Base-by-base conservation (phyloP, 2,329 filamentous ascomycete genomes). In the Tricladium varicosporioides region DNA sequence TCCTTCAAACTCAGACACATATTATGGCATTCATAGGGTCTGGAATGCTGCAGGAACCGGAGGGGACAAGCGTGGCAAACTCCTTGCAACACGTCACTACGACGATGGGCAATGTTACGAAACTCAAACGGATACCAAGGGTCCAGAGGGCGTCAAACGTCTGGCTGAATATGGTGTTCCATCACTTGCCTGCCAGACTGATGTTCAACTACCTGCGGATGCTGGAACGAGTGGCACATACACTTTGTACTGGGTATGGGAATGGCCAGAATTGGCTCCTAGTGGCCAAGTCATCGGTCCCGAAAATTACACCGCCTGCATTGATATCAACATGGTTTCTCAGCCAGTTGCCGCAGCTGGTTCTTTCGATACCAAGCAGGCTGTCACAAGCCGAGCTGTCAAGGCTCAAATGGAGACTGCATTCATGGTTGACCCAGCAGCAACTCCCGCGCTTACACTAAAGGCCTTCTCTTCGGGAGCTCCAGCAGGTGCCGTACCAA, bases 211-310 rank as follows among this genome's bases (percentile, higher is more conserved):
- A 13, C 94, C 94, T 0, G 69, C 77, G 5, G 81, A 88, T 64
- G 76, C 84, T 48, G 72, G 80, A n/a, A 72, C 78, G 9, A 84
- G 85, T 46, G 81, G 85, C 31, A 80, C 80, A 27, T 90, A 92
- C 71, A 93, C 91, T 2, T 75, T 96, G 51, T 96, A 96, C 78
- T 97, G 93, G 93, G 87, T 97, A 47, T 97, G 94, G 94, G 88
- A 96, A 72, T 99, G 92, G 91, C 87, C 88, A 2, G 86, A 69
- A 73, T 75, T 66, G 66, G 5, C 58, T 70, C 8, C 67, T 42
- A 72, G 70, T 60, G 74, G 71, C 58, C 73, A 80, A 9, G 74
- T 74, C 60, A 80, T 79, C 60, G 76, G 22, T 27, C 22, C 80
- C 61, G 79, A 86, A 69, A 82, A 78, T 65, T 86, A 85, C 70